Conservation (phyloP, 2,329 filamentous ascomycete species). For the Ophiocordyceps camponoti-leonardi region DNA sequence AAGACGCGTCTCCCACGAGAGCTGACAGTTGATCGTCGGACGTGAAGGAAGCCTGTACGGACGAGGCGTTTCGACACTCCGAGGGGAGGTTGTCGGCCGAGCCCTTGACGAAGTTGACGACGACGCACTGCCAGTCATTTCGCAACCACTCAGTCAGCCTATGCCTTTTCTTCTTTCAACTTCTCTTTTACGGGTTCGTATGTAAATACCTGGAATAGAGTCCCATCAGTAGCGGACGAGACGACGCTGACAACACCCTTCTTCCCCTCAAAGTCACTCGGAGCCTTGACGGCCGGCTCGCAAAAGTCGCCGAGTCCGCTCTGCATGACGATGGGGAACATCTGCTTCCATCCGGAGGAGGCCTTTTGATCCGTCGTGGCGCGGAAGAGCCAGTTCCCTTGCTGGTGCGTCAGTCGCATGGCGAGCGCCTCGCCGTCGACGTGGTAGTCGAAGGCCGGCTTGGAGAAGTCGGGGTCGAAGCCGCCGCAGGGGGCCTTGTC, state of each 20-base stretch:
- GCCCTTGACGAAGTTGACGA: constrained; percentile 36
- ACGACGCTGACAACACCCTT: constrained; percentile 37
- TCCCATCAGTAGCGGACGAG: constrained; percentile 33
- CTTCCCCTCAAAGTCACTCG: constrained; percentile 31
- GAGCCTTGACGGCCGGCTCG: constrained; percentile 28
- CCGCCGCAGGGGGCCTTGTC: constrained; percentile 35
- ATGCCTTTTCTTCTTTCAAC: too few species aligned
- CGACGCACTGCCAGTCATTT: constrained; percentile 26
- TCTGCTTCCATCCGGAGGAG: constrained; percentile 32
- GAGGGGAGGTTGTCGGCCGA: constrained; percentile 10
- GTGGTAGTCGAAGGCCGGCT: constrained; percentile 33
- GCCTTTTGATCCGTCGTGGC: constrained; percentile 32
- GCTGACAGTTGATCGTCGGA: constrained; percentile 16
- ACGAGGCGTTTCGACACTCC: constrained; percentile 19
- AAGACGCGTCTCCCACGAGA: constrained; percentile 8
- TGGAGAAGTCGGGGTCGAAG: constrained; percentile 26
- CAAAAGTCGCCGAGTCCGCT: constrained; percentile 37
- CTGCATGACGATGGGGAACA: constrained; percentile 36
- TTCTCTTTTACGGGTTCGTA: too few species aligned
- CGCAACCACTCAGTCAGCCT: background rate
- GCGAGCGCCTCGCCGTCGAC: constrained; percentile 37
- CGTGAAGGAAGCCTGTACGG: constrained; percentile 13
- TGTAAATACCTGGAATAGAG: constrained; percentile 34
- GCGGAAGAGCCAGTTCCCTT: constrained; percentile 39
- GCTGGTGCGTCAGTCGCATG: constrained; percentile 29